Evolutionary conservation across 208 protist species (phyloP), one percentile per base, ranked within the genome.

Genomic region (Trypanosoma caninum): DNA sequence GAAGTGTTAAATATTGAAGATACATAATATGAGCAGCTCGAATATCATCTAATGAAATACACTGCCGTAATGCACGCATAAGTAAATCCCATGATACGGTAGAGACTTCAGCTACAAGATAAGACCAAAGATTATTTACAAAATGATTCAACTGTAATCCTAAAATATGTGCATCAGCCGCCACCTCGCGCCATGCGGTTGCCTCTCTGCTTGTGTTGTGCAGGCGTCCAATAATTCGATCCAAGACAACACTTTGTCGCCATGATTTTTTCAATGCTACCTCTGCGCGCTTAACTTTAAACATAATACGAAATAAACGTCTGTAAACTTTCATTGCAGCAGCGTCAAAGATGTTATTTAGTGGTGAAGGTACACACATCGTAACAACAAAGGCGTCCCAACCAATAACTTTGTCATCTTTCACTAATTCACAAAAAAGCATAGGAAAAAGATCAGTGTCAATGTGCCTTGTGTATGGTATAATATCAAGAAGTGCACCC

Each of bases 71-170:
- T 33, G 77, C 77, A 42, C 67, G 69, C 57, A 64, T 69, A 1
- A 88, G 66, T 40, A 79, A 35, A 31, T 84, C 81, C 67, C 75
- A 80, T 28, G 81, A 76, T 7, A 84, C 77, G 25, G 77, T 77
- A 53, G 65, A 88, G 54, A 84, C 81, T 31, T 88, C 81, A 0
- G 81, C 47, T 14, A 84, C 73, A n/a, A 88, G 56, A 62, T 88
- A 88, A 14, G 81, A 88, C 78, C 77, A 84, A 45, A 88, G 61
- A 64, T 88, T 88, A 16, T 67, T 72, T 9, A 88, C 78, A 65
- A 81, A 88, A 51, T 88, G 81, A 47, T 88, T 88, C 40, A 88
- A 56, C 57, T 88, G 81, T 23, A 88, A 60, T n/a, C 81, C 81
- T 9, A 88, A 55, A 16, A 82, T 65, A 34, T 84, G 81, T 3